Conservation (phyloP, 495 filamentous ascomycete species). For the Aspergillus cavernicola region DNA sequence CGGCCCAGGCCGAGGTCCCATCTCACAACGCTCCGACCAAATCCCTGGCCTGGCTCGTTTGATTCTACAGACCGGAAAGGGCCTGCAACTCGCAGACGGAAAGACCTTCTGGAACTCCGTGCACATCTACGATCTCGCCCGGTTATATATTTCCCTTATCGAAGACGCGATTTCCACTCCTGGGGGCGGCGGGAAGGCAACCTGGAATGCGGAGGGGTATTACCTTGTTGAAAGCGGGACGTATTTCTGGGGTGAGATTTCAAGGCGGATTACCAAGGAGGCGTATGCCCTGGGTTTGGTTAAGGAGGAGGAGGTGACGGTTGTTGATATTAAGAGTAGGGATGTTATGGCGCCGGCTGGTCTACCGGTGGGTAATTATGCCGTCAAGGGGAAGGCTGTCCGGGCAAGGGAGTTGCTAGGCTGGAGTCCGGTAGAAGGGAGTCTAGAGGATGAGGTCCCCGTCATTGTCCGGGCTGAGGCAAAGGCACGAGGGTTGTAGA, state of each 20-base stretch:
- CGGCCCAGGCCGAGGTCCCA: background rate
- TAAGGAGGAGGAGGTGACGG: background rate
- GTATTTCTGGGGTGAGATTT: background rate
- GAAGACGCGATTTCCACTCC: background rate
- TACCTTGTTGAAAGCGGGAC: background rate
- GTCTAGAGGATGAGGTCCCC: background rate
- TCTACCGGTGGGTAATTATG: background rate
- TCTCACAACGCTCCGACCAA: slow-evolving; percentile 1
- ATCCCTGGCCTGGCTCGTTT: background rate
- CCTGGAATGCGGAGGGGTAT: background rate
- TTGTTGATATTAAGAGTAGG: background rate
- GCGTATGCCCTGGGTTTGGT: background rate
- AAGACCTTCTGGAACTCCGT: background rate
- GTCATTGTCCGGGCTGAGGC: background rate
- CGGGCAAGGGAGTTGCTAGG: background rate
- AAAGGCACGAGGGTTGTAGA: background rate
- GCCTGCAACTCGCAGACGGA: background rate
- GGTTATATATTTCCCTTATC: background rate
- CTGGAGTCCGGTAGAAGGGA: background rate
- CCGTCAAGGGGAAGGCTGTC: background rate
- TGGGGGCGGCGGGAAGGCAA: background rate
- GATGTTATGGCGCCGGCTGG: background rate
- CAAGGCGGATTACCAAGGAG: background rate
- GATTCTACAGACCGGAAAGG: background rate
- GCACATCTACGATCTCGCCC: background rate